These are phyloP conservation scores for Globisporangium okanoganense DNA, from an alignment of 352 stramenopile genomes.

Conservation along the genomic window DNA sequence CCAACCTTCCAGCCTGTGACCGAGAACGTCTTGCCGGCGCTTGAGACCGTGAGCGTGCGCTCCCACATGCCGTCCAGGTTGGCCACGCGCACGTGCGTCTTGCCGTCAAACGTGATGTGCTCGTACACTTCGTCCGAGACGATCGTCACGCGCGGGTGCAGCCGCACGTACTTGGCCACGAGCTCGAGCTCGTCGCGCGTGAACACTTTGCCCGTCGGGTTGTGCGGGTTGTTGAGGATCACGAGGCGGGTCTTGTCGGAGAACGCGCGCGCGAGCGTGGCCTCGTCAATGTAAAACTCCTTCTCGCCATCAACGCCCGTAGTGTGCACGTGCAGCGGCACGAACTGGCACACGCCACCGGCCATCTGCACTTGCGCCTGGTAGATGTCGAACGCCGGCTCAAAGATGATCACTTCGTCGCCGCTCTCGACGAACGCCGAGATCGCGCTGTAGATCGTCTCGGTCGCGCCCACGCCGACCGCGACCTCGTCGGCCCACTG, in stretches of 20 bases:
- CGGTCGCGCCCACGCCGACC: slow-evolving; percentile 92
- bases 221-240: slow-evolving; percentile 98
- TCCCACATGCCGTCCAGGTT: slow-evolving; percentile 83
- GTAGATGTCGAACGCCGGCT: slow-evolving; percentile 98
- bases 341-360: slow-evolving; percentile 70
- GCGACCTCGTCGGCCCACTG: slow-evolving; percentile 91
- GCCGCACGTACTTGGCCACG: slow-evolving; percentile 87
- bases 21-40: slow-evolving; percentile 90
- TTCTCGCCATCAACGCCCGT: slow-evolving; percentile 31
- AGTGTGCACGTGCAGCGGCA: slow-evolving; percentile 69
- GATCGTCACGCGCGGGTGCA: slow-evolving; percentile 88
- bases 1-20: slow-evolving; percentile 93
- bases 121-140: slow-evolving; percentile 99
- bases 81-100: slow-evolving; percentile 63
- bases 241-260: slow-evolving; percentile 92
- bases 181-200: slow-evolving; percentile 88
- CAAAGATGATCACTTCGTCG: slow-evolving; percentile 96
- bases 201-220: slow-evolving; percentile 98
- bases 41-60: slow-evolving; percentile 88
- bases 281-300: slow-evolving; percentile 84
- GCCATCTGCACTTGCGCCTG: slow-evolving; percentile 85
- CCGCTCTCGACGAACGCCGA: slow-evolving; percentile 90
- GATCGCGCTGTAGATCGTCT: slow-evolving; percentile 94
- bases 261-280: slow-evolving; percentile 83
- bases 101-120: slow-evolving; percentile 91